phyloP scores from a whole-genome alignment of 495 filamentous ascomycete genomes.

The Penicillium longicatenatum region DNA sequence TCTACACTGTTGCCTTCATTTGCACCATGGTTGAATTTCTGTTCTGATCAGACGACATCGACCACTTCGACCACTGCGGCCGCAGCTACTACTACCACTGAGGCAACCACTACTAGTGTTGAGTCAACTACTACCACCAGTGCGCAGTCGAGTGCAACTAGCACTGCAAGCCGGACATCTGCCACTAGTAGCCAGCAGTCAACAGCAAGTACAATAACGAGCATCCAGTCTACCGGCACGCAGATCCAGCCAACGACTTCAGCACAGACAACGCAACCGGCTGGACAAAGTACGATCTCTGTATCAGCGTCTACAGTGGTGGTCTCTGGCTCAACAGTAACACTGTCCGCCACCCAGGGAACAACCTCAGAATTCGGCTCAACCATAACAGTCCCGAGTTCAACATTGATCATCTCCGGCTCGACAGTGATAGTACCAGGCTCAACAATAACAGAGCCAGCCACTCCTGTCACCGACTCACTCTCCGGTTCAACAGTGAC shows the following conservation, averaged over 20 bases:
- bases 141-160: not conserved
- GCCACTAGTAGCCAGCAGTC: not conserved
- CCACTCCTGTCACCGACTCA: not conserved
- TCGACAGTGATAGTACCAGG: not conserved
- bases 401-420: not conserved
- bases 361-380: not conserved
- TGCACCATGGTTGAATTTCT: slow-evolving; percentile 22
- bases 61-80: not conserved
- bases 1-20: slow-evolving; percentile 18
- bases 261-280: not conserved
- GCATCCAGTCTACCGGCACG: not conserved
- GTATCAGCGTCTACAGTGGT: not conserved
- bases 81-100: not conserved
- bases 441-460: not conserved
- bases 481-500: not conserved
- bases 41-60: slow-evolving; percentile 17
- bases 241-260: not conserved
- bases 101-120: not conserved
- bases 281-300: not conserved
- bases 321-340: not conserved
- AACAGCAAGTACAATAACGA: not conserved
- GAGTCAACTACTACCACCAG: not conserved
- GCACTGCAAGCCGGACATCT: not conserved
- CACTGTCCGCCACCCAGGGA: not conserved
- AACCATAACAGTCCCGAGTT: not conserved